Base-by-base conservation (phyloP, 257 asterid genomes). In the Solanum pimpinellifolium region DNA sequence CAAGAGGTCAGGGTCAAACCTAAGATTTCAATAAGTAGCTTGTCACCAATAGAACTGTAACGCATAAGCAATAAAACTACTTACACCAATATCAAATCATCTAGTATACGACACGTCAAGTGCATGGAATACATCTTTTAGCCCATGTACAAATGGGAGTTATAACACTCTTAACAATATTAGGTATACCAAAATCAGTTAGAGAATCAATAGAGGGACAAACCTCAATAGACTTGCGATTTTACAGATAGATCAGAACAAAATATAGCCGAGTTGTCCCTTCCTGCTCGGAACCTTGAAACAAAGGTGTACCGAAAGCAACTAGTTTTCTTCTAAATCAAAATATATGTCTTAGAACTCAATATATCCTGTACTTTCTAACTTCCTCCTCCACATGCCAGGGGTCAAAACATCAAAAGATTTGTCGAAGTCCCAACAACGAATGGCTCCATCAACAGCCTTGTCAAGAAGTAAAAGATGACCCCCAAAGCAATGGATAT, bases 401-500 rank as follows among this genome's bases (percentile, higher is more conserved):
- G 35, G 49, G 60, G 88, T 92, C 91, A 97, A 88, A 97, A 97
- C 99, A 97, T 95, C 91, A 94, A 88, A 94, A 97, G 91, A 88
- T 95, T 94, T 49, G 96, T 91, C 3, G 99, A 93, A 84, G 96
- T 92, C 91, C 98, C 99, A 65, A 97, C 98, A 62, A 97, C 94
- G 89, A 97, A 97, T 0, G 99, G 99, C 90, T 97, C 99, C 99
- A 97, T 93, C 87, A 97, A 89, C 78, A 94, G 35, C 86, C 98
- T 93, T 3, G 99, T 97, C 93, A 95, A 87, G 93, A 97, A 97
- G 94, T 97, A 97, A 91, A 97, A 97, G 83, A 93, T 72, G 86
- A 95, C 92, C 56, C 99, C 99, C 83, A 97, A 87, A 60, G 96
- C 88, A 80, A 94, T 97, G 20, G 99, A 97, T 87, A 94, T 97